phyloP scores from a whole-genome alignment of 192 early-diverging fungal genomes.

The Coemansia sp. region DNA sequence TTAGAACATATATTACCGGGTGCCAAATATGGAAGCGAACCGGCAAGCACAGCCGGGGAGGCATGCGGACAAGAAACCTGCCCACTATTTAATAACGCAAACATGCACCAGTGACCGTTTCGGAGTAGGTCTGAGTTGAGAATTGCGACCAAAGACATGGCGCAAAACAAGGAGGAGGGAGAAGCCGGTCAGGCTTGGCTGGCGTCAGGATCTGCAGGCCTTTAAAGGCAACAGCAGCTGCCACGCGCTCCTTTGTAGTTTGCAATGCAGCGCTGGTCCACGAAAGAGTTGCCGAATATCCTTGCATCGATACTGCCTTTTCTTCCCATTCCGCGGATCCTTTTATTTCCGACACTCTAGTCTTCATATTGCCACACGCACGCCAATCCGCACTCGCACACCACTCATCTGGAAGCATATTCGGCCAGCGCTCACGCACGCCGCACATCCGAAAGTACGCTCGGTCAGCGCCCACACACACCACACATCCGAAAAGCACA shows the following conservation, averaged over 20 bases:
- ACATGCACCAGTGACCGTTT: not conserved
- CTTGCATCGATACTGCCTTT: conserved; percentile 1
- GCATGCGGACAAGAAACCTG: not conserved
- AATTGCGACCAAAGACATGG: not conserved
- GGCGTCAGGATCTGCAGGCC: not conserved
- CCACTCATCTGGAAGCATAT: no score
- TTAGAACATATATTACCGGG: not conserved
- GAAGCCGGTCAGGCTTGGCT: not conserved
- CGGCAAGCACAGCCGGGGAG: not conserved
- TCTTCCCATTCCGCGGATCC: not conserved
- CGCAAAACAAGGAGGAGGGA: not conserved
- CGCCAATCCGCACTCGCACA: not conserved
- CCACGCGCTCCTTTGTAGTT: conserved; percentile 4
- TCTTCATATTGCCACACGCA: not conserved
- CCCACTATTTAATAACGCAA: not conserved
- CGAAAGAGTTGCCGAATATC: not conserved
- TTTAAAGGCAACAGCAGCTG: not conserved
- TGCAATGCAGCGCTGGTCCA: conserved; percentile 1
- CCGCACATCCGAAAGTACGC: no score
- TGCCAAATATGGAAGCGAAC: conserved; percentile 1
- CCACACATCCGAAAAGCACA: no score
- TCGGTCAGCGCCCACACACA: no score
- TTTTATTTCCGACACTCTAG: not conserved
- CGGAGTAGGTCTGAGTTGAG: not conserved
- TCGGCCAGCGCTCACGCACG: no score